These are phyloP conservation scores for Chrysanthemum makinoi DNA, from an alignment of 129 eudicot genomes.

Conservation along the genomic window DNA sequence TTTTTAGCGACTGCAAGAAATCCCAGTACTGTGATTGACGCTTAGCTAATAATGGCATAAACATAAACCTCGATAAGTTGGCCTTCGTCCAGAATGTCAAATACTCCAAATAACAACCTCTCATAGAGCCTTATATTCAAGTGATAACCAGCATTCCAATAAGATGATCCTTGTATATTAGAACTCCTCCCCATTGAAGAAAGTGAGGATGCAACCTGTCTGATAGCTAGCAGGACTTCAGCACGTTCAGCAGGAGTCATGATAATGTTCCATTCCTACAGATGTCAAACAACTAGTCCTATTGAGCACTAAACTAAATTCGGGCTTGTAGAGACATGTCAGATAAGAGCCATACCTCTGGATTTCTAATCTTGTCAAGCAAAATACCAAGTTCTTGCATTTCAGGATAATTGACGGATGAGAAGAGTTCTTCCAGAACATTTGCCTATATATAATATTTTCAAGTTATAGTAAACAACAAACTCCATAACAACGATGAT, in stretches of 20 bases:
- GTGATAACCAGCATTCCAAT: constrained; percentile 72
- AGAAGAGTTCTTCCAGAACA: constrained; percentile 74
- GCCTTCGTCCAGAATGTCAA: constrained; percentile 90
- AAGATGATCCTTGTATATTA: constrained; percentile 61
- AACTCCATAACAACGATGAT: not conserved
- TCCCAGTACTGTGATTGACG: constrained; percentile 4
- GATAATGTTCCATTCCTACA: constrained; percentile 76
- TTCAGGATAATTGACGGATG: constrained; percentile 50
- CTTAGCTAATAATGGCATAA: constrained; percentile 12
- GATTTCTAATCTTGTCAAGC: constrained; percentile 66
- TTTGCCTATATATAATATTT: constrained; percentile 46
- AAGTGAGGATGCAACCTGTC: constrained; percentile 55
- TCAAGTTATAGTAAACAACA: constrained; percentile 22
- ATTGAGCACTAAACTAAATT: constrained; percentile 6
- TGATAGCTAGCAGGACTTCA: constrained; percentile 62
- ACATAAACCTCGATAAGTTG: constrained; percentile 65
- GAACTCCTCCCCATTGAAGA: constrained; percentile 51
- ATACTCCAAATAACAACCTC: constrained; percentile 71
- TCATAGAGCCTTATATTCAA: constrained; percentile 78
- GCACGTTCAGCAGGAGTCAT: constrained; percentile 72
- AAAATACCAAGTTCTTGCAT: constrained; percentile 50
- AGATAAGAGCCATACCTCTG: constrained; percentile 51
- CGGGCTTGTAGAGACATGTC: constrained; percentile 1
- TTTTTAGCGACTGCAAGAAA: not conserved
- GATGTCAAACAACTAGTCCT: constrained; percentile 6